These are phyloP conservation scores for Skeletonema costatum DNA, from an alignment of 108 stramenopile species.

Conservation along the genomic window DNA sequence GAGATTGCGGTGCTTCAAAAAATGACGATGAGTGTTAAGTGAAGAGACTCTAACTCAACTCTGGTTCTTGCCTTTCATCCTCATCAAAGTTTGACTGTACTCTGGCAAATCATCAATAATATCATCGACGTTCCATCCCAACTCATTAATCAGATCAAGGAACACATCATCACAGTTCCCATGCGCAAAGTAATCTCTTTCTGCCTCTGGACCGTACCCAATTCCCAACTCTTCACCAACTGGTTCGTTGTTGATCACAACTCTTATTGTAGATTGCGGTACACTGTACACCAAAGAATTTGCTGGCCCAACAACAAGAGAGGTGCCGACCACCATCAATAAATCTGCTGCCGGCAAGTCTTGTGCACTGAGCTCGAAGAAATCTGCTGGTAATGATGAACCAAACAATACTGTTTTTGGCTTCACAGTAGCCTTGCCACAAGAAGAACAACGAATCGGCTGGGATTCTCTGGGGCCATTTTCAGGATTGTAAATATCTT, in stretches of 20 bases:
- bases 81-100: constrained; percentile 19
- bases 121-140: constrained; percentile 62
- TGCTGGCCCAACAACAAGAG: constrained; percentile 73
- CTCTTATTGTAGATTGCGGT: constrained; percentile 45
- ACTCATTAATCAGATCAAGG: constrained; percentile 54
- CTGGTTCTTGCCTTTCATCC: too few relatives aligned
- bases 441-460: constrained; percentile 56
- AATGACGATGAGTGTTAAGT: too few relatives aligned
- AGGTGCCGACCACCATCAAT: constrained; percentile 76
- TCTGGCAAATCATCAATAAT: constrained; percentile 29
- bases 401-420: constrained; percentile 84
- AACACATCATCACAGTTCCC: constrained; percentile 63
- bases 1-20: too few relatives aligned
- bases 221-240: constrained; percentile 63
- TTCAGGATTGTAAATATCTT: constrained; percentile 66
- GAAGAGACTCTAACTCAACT: too few relatives aligned
- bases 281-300: constrained; percentile 60
- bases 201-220: constrained; percentile 38
- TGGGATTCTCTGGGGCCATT: constrained; percentile 47
- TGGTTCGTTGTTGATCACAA: constrained; percentile 58
- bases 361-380: constrained; percentile 51
- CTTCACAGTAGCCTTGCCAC: constrained; percentile 62
- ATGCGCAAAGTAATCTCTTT: constrained; percentile 60
- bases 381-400: constrained; percentile 57
- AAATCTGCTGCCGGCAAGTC: constrained; percentile 66